Percentiles rank a stretch among this genome's conserved stretches.
Evolutionary conservation across 306 rosid species (phyloP).

Genomic region (Datisca glomerata): DNA sequence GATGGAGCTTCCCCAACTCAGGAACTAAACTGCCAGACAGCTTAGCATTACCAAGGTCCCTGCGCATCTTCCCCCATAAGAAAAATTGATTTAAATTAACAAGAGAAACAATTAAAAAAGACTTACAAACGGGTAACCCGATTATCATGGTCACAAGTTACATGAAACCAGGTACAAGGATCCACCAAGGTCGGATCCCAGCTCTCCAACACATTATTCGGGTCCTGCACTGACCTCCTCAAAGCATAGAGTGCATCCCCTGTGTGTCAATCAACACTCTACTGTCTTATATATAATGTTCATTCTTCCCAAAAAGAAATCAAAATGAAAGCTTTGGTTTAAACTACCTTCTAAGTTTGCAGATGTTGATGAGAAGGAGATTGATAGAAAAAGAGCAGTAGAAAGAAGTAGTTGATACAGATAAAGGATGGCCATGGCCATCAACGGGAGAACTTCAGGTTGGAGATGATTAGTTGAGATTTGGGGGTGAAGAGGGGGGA

Average conservation of each 20-base stretch:
- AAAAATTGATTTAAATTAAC: not conserved
- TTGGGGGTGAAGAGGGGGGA: constrained; percentile 3
- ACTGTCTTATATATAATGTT: not conserved
- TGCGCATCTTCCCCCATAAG: constrained; percentile 7
- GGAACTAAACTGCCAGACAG: constrained; percentile 62
- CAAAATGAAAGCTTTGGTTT: not conserved
- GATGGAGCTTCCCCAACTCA: constrained; percentile 55
- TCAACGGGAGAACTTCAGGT: constrained; percentile 1
- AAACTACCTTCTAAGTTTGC: constrained; percentile 66
- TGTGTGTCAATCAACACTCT: constrained; percentile 13
- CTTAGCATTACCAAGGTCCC: constrained; percentile 87
- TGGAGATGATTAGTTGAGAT: not conserved
- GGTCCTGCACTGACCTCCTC: constrained; percentile 66
- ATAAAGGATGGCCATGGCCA: not conserved
- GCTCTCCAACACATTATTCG: constrained; percentile 51
- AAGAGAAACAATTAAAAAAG: not conserved
- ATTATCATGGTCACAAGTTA: constrained; percentile 54
- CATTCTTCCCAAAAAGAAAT: not conserved
- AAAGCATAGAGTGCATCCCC: constrained; percentile 78
- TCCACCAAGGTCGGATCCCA: constrained; percentile 91
- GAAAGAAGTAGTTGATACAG: constrained; percentile 15
- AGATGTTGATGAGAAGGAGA: constrained; percentile 17
- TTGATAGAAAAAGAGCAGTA: constrained; percentile 19
- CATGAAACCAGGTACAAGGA: constrained; percentile 95
- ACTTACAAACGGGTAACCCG: constrained; percentile 62